Conservation (phyloP, 129 eudicot genomes). For the Silybum marianum region DNA sequence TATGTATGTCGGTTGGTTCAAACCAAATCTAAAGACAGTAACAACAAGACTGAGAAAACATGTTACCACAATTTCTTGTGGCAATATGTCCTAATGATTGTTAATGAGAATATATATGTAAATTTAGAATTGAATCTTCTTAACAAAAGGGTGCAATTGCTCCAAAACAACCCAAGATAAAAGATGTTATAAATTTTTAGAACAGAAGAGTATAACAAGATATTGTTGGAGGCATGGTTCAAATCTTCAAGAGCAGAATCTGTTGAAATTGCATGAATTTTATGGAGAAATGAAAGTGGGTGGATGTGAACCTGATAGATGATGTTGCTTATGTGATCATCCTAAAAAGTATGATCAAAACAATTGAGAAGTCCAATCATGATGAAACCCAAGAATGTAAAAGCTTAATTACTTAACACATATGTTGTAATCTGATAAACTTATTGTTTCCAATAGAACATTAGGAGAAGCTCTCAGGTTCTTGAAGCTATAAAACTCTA, state of each 20-base stretch:
- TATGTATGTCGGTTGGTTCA: not conserved
- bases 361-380: not conserved
- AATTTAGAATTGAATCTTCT: not conserved
- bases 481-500: not conserved
- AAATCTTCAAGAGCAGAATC: not conserved
- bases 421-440: not conserved
- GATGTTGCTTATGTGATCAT: not conserved
- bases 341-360: not conserved
- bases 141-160: not conserved
- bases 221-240: not conserved
- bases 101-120: not conserved
- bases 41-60: not conserved
- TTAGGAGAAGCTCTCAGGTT: not conserved
- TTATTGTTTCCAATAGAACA: not conserved
- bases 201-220: not conserved
- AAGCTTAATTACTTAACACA: not conserved
- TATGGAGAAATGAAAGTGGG: not conserved
- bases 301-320: not conserved
- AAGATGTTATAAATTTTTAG: not conserved
- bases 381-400: not conserved
- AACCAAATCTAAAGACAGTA: not conserved
- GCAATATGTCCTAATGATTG: not conserved
- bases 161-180: not conserved
- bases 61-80: not conserved
- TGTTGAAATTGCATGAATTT: not conserved